Base-by-base conservation (phyloP, 2,329 filamentous ascomycete species). In the Colletotrichum sp. region DNA sequence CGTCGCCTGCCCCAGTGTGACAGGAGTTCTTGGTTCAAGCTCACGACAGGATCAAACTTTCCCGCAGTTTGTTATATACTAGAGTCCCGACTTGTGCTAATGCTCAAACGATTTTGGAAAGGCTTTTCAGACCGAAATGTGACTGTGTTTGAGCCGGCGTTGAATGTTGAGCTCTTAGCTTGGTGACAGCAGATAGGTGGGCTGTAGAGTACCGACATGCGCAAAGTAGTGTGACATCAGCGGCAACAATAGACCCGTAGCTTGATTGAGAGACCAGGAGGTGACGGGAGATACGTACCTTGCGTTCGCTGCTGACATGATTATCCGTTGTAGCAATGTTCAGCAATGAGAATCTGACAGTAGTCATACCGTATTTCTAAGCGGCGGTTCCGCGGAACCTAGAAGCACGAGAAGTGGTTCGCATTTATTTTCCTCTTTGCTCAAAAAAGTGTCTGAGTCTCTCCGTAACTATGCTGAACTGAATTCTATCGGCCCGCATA, bases 41-140 rank as follows among this genome's bases (percentile, higher is more conserved):
- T 22, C 12, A 22, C n/a, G 22, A n/a, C 1, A 6, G 9, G 39
- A 48, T 6, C 18, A n/a, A 12, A 12, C 5, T 12, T 48, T 48
- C 9, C 18, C n/a, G 8, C 6, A 43, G 2, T n/a, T 43, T 12
- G 5, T 43, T 43, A 6, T 43, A 6, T n/a, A 43, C 36, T 10
- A 16, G 36, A 10, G 36, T n/a, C 3, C 39, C 18, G 5, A 3
- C 39, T n/a, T 48, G 9, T 48, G 18, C 5, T 2, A n/a, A 48
- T 12, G 18, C 3, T 48, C 0, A 9, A n/a, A 18, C 18, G 5
- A 12, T 12, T 48, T 7, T 0, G 39, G 5, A 48, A 18, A 48
- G 18, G 18, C 10, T 0, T 0, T 7, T 48, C 39, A 48, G 5
- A 12, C 39, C 39, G 3, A n/a, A 6, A n/a, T 7, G 18, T 48